Conservation (phyloP, 768 basidiomycete genomes). For the Podaxis carcinomalis region DNA sequence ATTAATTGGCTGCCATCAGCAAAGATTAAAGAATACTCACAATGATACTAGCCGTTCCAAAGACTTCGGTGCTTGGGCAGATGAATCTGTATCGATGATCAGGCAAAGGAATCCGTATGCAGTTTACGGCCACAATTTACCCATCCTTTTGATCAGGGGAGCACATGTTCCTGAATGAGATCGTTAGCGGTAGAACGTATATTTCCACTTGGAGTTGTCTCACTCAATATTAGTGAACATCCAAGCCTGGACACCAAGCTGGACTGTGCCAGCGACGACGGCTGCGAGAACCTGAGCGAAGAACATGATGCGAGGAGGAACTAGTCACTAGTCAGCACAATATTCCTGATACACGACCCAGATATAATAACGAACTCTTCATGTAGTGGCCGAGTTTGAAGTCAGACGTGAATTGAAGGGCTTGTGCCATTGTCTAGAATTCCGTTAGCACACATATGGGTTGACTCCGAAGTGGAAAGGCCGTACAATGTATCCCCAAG, state of each 20-base stretch:
- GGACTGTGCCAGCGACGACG: constrained; percentile 57
- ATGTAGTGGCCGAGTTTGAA: constrained; percentile 72
- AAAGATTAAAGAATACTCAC: constrained; percentile 29
- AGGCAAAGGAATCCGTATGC: background rate
- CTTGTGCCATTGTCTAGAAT: constrained; percentile 49
- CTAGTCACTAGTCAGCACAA: constrained; percentile 17
- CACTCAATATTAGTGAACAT: constrained; percentile 54
- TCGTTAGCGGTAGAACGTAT: background rate
- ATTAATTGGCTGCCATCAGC: background rate
- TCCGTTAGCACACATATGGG: background rate
- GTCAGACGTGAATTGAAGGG: constrained; percentile 54
- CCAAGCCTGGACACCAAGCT: constrained; percentile 61
- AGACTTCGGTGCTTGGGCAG: constrained; percentile 50
- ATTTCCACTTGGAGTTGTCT: constrained; percentile 1
- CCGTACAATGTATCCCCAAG: constrained; percentile 45
- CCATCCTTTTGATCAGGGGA: constrained; percentile 36
- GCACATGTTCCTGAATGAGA: constrained; percentile 40
- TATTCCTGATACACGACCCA: background rate
- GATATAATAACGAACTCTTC: constrained; percentile 53
- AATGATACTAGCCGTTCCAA: constrained; percentile 52
- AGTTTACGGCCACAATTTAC: constrained; percentile 17
- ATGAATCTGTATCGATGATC: constrained; percentile 31
- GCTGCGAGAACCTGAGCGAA: constrained; percentile 50
- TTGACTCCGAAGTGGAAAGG: background rate
- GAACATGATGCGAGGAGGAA: constrained; percentile 60